Conservation (phyloP, 345 rosid species). For the Hypericum perforatum region DNA sequence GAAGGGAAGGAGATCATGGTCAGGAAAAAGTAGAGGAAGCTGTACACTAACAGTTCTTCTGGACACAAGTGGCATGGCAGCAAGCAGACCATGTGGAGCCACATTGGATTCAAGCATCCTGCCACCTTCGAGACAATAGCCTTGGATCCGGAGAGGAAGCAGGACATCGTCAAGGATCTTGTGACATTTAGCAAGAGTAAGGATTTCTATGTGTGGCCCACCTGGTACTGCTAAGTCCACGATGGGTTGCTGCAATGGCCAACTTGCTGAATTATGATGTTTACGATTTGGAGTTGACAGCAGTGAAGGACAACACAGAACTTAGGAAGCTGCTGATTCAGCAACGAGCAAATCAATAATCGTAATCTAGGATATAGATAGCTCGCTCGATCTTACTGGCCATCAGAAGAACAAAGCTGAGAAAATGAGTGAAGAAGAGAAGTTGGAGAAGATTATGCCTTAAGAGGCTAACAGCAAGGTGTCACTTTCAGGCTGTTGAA, state of each 20-base stretch:
- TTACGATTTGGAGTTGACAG: constrained; percentile 28
- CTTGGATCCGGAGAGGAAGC: constrained; percentile 42
- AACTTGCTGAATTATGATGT: constrained; percentile 27
- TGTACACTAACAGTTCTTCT: constrained; percentile 48
- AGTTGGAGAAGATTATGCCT: not conserved
- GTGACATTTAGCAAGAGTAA: constrained; percentile 40
- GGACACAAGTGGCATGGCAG: constrained; percentile 37
- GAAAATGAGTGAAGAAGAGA: not conserved
- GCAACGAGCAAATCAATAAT: constrained; percentile 2
- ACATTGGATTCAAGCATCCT: constrained; percentile 49
- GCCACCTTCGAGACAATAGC: constrained; percentile 50
- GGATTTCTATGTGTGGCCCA: constrained; percentile 29
- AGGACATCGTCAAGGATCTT: constrained; percentile 45
- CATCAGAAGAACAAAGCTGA: constrained; percentile 2
- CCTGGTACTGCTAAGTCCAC: constrained; percentile 30
- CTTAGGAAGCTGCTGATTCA: constrained; percentile 24
- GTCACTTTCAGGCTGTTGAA: constrained; percentile 2
- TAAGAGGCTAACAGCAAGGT: not conserved
- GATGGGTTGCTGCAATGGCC: constrained; percentile 32
- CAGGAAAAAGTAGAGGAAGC: constrained; percentile 51
- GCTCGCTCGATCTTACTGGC: constrained; percentile 9
- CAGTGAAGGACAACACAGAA: constrained; percentile 29
- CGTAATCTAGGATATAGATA: constrained; percentile 6
- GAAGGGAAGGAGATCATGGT: constrained; percentile 45
- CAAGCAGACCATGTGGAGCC: constrained; percentile 51